phyloP scores from a whole-genome alignment of 306 rosid genomes.

The Herpetospermum pedunculosum region DNA sequence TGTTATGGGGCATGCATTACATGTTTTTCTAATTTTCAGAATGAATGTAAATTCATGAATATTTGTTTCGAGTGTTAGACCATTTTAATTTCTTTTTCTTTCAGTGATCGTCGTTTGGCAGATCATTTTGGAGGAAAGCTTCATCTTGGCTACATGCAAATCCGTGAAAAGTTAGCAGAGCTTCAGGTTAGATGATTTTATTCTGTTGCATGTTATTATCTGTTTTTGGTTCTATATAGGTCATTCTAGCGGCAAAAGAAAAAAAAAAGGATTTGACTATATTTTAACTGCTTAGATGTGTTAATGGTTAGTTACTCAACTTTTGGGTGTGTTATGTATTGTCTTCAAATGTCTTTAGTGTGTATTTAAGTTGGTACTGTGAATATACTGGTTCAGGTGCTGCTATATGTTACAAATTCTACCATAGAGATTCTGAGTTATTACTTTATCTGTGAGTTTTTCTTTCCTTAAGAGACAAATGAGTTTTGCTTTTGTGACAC shows the following conservation, averaged over 20 bases:
- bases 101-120: slow-evolving; percentile 98
- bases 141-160: slow-evolving; percentile 97
- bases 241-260: not conserved
- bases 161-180: slow-evolving; percentile 90
- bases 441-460: slow-evolving; percentile 27
- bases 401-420: slow-evolving; percentile 27
- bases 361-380: slow-evolving; percentile 18
- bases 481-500: slow-evolving; percentile 6
- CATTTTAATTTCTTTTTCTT: slow-evolving; percentile 28
- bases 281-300: not conserved
- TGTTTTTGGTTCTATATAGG: not conserved
- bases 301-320: not conserved
- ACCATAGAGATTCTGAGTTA: slow-evolving; percentile 26
- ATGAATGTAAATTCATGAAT: slow-evolving; percentile 10
- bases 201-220: not conserved
- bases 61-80: slow-evolving; percentile 17
- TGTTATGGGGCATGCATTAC: slow-evolving; percentile 25
- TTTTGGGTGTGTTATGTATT: slow-evolving; percentile 8
- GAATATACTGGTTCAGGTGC: slow-evolving; percentile 43
- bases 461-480: slow-evolving; percentile 20
- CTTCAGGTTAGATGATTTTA: slow-evolving; percentile 56
- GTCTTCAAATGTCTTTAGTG: slow-evolving; percentile 1
- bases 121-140: slow-evolving; percentile 99
- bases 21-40: slow-evolving; percentile 20
- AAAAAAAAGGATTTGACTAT: not conserved